A percentile compares a stretch with the other conserved stretches of the same genome.
These are phyloP conservation scores for Globisporangium barbulae DNA, from an alignment of 352 stramenopile genomes.

Conservation along the genomic window DNA sequence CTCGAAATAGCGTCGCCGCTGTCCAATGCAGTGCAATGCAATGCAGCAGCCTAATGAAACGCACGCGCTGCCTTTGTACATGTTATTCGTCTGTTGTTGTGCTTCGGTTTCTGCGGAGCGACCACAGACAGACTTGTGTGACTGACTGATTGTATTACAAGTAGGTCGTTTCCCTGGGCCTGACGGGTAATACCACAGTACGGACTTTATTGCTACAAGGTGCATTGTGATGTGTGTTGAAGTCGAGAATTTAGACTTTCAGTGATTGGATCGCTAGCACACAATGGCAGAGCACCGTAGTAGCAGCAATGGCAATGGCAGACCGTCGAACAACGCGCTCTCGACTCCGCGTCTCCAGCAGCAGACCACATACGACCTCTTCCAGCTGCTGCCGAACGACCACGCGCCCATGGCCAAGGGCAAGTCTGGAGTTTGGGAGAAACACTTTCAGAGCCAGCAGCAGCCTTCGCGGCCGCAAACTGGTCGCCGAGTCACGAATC, in stretches of 20 bases:
- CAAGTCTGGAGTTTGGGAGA: conserved; percentile 30
- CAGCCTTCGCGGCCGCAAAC: conserved; percentile 19
- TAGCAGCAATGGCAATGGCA: neutral
- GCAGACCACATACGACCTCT: conserved; percentile 20
- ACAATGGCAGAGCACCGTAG: neutral
- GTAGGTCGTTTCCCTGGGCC: too few species aligned
- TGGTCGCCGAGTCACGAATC: neutral
- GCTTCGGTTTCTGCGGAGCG: too few species aligned
- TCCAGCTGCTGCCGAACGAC: conserved; percentile 33
- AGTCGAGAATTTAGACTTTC: neutral
- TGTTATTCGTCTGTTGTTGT: too few species aligned
- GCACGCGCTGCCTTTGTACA: too few species aligned
- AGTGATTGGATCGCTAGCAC: neutral
- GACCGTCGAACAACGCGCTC: neutral
- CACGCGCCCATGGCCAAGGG: conserved; percentile 26
- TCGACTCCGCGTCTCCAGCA: neutral
- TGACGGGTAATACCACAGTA: too few species aligned
- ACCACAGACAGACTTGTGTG: too few species aligned
- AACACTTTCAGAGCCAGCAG: conserved; percentile 29
- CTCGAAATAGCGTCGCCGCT: conserved; percentile 3
- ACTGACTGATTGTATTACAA: too few species aligned
- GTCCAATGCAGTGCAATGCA: neutral
- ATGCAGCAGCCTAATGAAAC: too few species aligned
- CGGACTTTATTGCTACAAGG: too few species aligned
- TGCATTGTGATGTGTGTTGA: neutral